Base-by-base conservation (phyloP, 345 rosid genomes). In the Mangifera indica region DNA sequence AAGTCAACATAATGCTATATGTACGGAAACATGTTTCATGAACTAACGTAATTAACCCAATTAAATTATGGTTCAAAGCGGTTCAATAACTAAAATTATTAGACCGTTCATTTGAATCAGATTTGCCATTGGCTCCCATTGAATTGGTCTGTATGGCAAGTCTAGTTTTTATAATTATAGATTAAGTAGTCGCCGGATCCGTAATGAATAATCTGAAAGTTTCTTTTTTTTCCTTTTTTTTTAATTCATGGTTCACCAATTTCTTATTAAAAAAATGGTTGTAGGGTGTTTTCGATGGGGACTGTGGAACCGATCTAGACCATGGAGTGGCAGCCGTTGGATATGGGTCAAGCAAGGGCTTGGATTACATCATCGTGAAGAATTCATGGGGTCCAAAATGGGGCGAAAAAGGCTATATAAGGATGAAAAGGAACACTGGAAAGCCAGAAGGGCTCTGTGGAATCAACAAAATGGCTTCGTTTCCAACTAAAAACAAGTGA, bases 261-360 rank as follows among this genome's bases (percentile, higher is more conserved):
- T 54, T 3, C 8, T 7, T 24, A n/a, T 54, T 11, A 53, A 15
- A 42, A 73, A 17, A 40, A 45, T 55, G 48, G 21, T 62, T 77
- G 68, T 78, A 93, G 96, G 97, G 98, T 4, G 89, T 93, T 34
- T 89, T 87, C 66, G 81, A 81, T 55, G 93, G 98, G 65, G 72
- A 78, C 25, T 93, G 96, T 62, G 90, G 96, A 46, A 84, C 78
- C 0, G 84, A 81, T 3, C 81, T 91, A 0, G 89, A 91, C 68
- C 97, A 87, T 10, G 96, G 93, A 20, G 98, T 91, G 42, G 83
- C 96, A 60, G 93, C 92, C 0, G 94, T 89, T 54, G 97, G 97
- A 25, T 93, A 91, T 11, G 97, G 97, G 68, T 81, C 98, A 71
- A 70, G 79, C 21, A 89, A 71, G 63, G 91, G 87, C 13, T 46